Base-by-base conservation (phyloP, 495 filamentous ascomycete genomes). In the Daldinia childiae region DNA sequence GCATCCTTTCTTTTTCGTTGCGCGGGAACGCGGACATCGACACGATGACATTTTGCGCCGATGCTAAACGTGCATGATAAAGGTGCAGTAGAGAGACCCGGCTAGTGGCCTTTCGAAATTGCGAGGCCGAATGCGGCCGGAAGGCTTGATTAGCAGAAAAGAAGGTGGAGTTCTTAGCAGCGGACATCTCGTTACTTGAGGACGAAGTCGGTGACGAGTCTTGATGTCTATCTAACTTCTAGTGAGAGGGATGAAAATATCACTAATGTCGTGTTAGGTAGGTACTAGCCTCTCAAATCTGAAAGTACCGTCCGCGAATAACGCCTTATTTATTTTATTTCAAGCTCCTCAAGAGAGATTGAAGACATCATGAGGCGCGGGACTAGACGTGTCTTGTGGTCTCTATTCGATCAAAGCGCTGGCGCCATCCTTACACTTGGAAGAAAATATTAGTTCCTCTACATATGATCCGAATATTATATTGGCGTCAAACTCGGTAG, bases 11-110 rank as follows among this genome's bases (percentile, higher is more conserved):
- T 69, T 73, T 69, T 73, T 69, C 66, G 66, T 69, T 54, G 43
- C 29, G 61, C 66, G 64, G 63, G 64, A 72, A 64, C 39, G 41
- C 64, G 71, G 66, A 45, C 61, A 58, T 66, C 41, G 34, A 73
- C 62, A 62, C 57, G 55, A 73, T 69, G 39, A 43, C 60, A 69
- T 43, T 62, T 62, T 64, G 69, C 34, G 51, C 56, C 66, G 61
- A 73, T 62, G 58, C 62, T 65, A 66, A 57, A 61, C 58, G 39
- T 73, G 54, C 62, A 73, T 69, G 66, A 69, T 66, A 50, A 54
- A 45, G 57, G 39, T 66, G 66, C 66, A 73, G 66, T 54, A 58
- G 45, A 48, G 58, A 66, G 58, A 45, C 66, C 34, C 45, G 51
- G 48, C 66, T 63, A 61, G 54, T 43, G 58, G 26, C 32, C 57